phyloP scores from a whole-genome alignment of 495 filamentous ascomycete genomes.

The Aspergillus mulundensis region DNA sequence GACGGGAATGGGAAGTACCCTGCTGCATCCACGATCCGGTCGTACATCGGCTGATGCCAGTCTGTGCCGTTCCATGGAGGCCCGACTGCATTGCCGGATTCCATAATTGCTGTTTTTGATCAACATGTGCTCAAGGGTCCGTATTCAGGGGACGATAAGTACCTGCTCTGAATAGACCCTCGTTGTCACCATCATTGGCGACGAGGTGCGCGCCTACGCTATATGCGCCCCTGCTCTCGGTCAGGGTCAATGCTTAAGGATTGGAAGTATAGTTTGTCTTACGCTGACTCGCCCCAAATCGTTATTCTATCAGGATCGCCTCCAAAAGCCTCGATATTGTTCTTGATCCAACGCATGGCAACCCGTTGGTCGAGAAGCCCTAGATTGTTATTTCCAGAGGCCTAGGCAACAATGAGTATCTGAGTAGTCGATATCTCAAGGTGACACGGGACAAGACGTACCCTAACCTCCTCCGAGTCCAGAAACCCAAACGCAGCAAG shows the following conservation, averaged over 20 bases:
- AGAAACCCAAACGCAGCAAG: constrained; percentile 70
- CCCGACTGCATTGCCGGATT: constrained; percentile 53
- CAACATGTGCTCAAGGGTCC: background rate
- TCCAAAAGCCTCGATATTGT: constrained; percentile 50
- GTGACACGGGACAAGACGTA: constrained; percentile 11
- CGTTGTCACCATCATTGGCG: constrained; percentile 31
- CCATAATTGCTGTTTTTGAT: constrained; percentile 55
- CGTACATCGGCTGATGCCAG: constrained; percentile 41
- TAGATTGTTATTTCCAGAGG: constrained; percentile 45
- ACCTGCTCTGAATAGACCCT: constrained; percentile 37
- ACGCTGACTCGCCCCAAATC: constrained; percentile 69
- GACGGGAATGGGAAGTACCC: constrained; percentile 16
- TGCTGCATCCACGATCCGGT: constrained; percentile 31
- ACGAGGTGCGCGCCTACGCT: constrained; percentile 37
- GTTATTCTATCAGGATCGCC: constrained; percentile 58
- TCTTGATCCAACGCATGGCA: constrained; percentile 47
- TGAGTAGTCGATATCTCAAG: background rate
- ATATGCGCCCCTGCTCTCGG: constrained; percentile 28
- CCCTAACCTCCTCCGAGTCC: constrained; percentile 45
- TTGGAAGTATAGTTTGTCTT: constrained; percentile 6
- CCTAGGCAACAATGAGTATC: constrained; percentile 17
- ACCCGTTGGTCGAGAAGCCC: constrained; percentile 48
- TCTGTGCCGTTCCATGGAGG: constrained; percentile 39
- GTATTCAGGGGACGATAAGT: background rate
- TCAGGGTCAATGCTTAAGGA: background rate